phyloP scores from a whole-genome alignment of 345 rosid species.

The Punica granatum region DNA sequence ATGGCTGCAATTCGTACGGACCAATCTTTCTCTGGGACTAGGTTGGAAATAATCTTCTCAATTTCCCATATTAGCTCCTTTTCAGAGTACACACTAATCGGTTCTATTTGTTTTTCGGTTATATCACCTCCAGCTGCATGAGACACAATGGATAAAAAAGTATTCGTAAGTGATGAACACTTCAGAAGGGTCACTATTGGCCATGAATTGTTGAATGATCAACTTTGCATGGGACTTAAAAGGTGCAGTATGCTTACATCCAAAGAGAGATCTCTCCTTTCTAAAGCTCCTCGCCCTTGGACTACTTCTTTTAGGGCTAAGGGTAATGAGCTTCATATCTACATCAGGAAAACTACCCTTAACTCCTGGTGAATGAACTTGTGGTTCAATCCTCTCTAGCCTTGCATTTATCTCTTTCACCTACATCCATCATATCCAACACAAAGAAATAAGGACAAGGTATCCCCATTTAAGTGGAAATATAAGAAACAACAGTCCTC shows the following conservation, averaged over 20 bases:
- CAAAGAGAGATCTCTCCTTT: constrained; percentile 77
- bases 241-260: constrained; percentile 39
- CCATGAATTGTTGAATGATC: not conserved
- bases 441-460: not conserved
- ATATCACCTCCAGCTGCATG: constrained; percentile 62
- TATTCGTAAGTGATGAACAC: not conserved
- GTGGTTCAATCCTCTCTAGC: constrained; percentile 85
- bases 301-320: constrained; percentile 71
- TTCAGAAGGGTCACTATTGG: not conserved
- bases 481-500: not conserved
- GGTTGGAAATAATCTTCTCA: constrained; percentile 75
- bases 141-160: constrained; percentile 5
- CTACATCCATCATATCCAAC: constrained; percentile 31
- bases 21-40: constrained; percentile 98
- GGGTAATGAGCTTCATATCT: constrained; percentile 55
- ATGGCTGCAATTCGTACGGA: constrained; percentile 91
- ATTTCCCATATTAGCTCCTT: constrained; percentile 85
- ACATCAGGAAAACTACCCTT: constrained; percentile 34
- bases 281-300: constrained; percentile 71
- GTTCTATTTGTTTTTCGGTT: constrained; percentile 69
- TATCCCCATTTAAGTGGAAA: not conserved
- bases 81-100: constrained; percentile 82
- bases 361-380: constrained; percentile 43
- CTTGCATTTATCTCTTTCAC: constrained; percentile 93
- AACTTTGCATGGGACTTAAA: not conserved